phyloP scores from a whole-genome alignment of 2,329 filamentous ascomycete genomes.

The Lanzia echinophila region DNA sequence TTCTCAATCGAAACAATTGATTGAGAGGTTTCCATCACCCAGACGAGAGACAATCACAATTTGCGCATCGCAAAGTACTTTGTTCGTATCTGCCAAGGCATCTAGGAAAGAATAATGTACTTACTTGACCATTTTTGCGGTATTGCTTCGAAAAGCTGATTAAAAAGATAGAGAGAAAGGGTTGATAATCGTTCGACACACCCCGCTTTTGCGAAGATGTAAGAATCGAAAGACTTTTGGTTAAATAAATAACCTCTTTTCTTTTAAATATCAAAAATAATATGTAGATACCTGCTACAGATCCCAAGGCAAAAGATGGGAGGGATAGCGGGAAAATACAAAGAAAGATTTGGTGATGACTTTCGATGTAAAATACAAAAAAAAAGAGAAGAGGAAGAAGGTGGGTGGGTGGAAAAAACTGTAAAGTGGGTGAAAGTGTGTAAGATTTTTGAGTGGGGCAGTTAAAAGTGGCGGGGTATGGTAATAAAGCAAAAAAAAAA shows the following conservation, averaged over 20 bases:
- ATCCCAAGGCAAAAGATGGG: constrained; percentile 22
- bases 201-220: constrained; percentile 9
- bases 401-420: neutral
- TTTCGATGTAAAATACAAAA: constrained; percentile 19
- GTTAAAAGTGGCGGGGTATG: neutral
- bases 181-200: constrained; percentile 11
- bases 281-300: constrained; percentile 19
- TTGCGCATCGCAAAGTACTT: no score
- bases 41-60: neutral
- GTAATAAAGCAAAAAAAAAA: neutral
- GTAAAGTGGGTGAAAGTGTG: constrained; percentile 1
- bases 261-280: constrained; percentile 11
- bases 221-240: neutral
- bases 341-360: constrained; percentile 20
- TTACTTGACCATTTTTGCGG: constrained; percentile 99
- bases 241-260: neutral
- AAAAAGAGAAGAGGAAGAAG: constrained; percentile 10
- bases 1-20: neutral
- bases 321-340: constrained; percentile 24
- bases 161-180: constrained; percentile 19
- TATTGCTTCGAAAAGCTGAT: constrained; percentile 46
- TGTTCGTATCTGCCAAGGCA: no score
- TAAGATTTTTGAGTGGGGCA: constrained; percentile 5
- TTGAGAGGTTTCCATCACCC: neutral
- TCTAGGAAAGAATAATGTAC: constrained; percentile 41